Percentiles rank a stretch among this genome's conserved stretches.
Conservation (phyloP, 179 eudicot genomes). For the Beta macrorhiza region DNA sequence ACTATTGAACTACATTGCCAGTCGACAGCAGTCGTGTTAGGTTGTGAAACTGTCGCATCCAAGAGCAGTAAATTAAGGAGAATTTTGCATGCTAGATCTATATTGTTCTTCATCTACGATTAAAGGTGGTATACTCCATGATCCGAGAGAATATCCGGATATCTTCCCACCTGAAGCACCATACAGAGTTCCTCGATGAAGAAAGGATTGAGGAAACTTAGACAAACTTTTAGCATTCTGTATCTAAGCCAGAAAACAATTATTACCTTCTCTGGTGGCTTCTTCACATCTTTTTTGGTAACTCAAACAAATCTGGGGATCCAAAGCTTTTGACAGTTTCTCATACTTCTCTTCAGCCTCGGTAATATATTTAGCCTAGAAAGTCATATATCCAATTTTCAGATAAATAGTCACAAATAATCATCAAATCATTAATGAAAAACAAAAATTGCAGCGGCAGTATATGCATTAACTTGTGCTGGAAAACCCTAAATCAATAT, state of each 20-base stretch:
- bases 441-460: neutral
- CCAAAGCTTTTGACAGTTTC: conserved; percentile 51
- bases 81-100: conserved; percentile 43
- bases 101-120: conserved; percentile 69
- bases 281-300: conserved; percentile 87
- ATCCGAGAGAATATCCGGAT: conserved; percentile 71
- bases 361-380: conserved; percentile 65
- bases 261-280: conserved; percentile 86
- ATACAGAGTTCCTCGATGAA: neutral
- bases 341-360: conserved; percentile 81
- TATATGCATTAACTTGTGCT: neutral
- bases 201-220: neutral
- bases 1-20: neutral
- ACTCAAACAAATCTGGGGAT: conserved; percentile 46
- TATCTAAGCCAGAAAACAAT: neutral
- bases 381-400: neutral
- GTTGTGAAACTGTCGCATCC: neutral
- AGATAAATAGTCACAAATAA: neutral
- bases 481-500: neutral
- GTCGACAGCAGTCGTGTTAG: neutral
- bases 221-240: neutral
- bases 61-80: conserved; percentile 11
- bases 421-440: neutral
- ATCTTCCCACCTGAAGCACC: conserved; percentile 63
- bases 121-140: conserved; percentile 83